A percentile compares a stretch with the other conserved stretches of the same genome.
phyloP scores from a whole-genome alignment of 495 filamentous ascomycete genomes.

The Entonaema liquescens region DNA sequence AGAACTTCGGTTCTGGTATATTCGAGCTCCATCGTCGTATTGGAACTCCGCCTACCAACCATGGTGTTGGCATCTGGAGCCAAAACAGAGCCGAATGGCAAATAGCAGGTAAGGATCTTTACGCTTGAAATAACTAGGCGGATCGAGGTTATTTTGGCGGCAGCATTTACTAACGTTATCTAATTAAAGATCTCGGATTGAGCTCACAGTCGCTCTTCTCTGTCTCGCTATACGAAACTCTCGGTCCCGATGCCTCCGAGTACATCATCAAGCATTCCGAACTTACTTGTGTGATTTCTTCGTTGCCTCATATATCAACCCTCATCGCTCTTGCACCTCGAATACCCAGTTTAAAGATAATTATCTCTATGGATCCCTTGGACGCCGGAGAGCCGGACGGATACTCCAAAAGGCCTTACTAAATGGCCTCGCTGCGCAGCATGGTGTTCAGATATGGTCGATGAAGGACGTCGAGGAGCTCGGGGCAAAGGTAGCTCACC shows the following conservation, averaged over 20 bases:
- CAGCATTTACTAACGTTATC: slow-evolving; percentile 19
- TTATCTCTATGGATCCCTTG: slow-evolving; percentile 88
- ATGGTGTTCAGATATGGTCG: slow-evolving; percentile 78
- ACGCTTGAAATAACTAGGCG: background rate
- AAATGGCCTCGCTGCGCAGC: slow-evolving; percentile 72
- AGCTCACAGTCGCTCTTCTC: slow-evolving; percentile 88
- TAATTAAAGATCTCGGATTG: slow-evolving; percentile 80
- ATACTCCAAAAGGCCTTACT: slow-evolving; percentile 81
- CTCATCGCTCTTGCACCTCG: slow-evolving; percentile 84
- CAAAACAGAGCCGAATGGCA: slow-evolving; percentile 99
- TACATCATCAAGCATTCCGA: slow-evolving; percentile 94
- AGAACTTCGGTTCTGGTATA: slow-evolving; percentile 86
- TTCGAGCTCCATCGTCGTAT: slow-evolving; percentile 80
- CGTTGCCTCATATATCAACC: slow-evolving; percentile 83
- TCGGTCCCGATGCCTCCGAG: slow-evolving; percentile 88
- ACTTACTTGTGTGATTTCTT: slow-evolving; percentile 78
- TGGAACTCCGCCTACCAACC: slow-evolving; percentile 71
- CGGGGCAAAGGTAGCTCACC: slow-evolving; percentile 71
- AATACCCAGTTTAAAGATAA: slow-evolving; percentile 83
- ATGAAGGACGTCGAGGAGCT: slow-evolving; percentile 79
- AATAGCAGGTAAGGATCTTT: slow-evolving; percentile 71
- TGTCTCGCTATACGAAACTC: slow-evolving; percentile 95
- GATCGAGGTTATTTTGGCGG: background rate
- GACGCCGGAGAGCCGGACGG: slow-evolving; percentile 80
- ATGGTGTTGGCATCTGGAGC: slow-evolving; percentile 92